Evolutionary conservation across 345 rosid genomes (phyloP).

Genomic region (Lepidium sativum): DNA sequence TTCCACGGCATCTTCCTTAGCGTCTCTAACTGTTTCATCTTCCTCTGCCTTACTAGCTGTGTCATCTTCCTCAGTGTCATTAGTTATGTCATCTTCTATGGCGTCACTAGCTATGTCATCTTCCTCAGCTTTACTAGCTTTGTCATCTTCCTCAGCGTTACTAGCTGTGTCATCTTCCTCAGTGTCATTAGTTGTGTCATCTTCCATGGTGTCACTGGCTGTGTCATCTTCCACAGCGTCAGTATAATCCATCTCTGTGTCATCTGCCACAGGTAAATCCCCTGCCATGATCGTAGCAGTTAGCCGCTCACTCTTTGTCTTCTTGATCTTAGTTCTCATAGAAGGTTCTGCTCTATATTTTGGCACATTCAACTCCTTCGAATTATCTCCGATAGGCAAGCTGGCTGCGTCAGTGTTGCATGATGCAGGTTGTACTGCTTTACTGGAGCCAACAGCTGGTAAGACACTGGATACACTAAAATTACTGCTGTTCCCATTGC

Average conservation of each 20-base stretch:
- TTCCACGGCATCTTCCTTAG: not conserved
- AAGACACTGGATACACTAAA: constrained; percentile 43
- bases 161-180: not conserved
- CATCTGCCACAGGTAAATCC: constrained; percentile 9
- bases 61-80: not conserved
- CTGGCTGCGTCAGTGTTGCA: not conserved
- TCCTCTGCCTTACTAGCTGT: not conserved
- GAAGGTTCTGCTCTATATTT: not conserved
- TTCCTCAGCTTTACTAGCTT: not conserved
- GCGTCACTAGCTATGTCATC: constrained; percentile 8
- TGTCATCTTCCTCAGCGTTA: not conserved
- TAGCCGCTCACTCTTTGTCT: constrained; percentile 11
- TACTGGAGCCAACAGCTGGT: constrained; percentile 19
- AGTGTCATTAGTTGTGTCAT: constrained; percentile 5
- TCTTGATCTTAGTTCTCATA: constrained; percentile 1
- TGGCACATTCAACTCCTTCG: not conserved
- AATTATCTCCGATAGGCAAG: not conserved
- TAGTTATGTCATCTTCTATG: constrained; percentile 7
- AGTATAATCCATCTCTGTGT: constrained; percentile 7
- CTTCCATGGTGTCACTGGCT: not conserved
- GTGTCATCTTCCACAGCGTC: not conserved
- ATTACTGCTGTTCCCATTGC: constrained; percentile 27
- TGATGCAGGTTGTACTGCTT: constrained; percentile 22
- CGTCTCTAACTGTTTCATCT: not conserved
- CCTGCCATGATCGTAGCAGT: constrained; percentile 20